Evolutionary conservation across 2,329 filamentous ascomycete species (phyloP).

Genomic region (Pseudogymnoascus sp.): DNA sequence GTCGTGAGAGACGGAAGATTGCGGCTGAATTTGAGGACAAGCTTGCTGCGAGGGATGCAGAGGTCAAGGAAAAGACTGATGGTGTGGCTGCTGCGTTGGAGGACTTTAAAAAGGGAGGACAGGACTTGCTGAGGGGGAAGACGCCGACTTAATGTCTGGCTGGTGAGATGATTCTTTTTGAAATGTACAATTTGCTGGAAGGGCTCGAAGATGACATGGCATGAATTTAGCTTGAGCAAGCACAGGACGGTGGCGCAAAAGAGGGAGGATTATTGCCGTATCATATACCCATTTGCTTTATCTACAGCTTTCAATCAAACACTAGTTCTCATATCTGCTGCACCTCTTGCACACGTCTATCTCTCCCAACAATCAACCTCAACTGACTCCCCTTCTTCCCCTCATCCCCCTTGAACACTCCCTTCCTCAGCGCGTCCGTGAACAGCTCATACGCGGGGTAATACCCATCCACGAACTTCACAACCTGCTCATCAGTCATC

Average conservation of each 20-base stretch:
- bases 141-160: not conserved
- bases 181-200: not conserved
- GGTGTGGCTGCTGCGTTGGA: slow-evolving; percentile 19
- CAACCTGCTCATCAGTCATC: slow-evolving; percentile 58
- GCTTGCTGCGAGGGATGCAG: slow-evolving; percentile 21
- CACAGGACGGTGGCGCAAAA: not conserved
- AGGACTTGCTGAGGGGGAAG: slow-evolving; percentile 14
- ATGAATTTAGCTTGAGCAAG: not conserved
- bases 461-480: slow-evolving; percentile 54
- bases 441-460: slow-evolving; percentile 49
- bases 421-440: slow-evolving; percentile 38
- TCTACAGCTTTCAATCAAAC: slow-evolving; percentile 2
- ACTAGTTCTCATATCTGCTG: slow-evolving; percentile 20
- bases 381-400: slow-evolving; percentile 29
- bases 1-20: slow-evolving; percentile 20
- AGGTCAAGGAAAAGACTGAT: slow-evolving; percentile 19
- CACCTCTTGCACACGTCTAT: slow-evolving; percentile 35
- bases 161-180: not conserved
- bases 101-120: slow-evolving; percentile 22
- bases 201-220: not conserved
- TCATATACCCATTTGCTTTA: slow-evolving; percentile 20
- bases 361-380: slow-evolving; percentile 40
- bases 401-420: slow-evolving; percentile 32
- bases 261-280: not conserved
- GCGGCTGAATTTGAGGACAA: slow-evolving; percentile 21